Conservation (phyloP, 371 early-diverging fungal species). For the Mucor ambiguus region DNA sequence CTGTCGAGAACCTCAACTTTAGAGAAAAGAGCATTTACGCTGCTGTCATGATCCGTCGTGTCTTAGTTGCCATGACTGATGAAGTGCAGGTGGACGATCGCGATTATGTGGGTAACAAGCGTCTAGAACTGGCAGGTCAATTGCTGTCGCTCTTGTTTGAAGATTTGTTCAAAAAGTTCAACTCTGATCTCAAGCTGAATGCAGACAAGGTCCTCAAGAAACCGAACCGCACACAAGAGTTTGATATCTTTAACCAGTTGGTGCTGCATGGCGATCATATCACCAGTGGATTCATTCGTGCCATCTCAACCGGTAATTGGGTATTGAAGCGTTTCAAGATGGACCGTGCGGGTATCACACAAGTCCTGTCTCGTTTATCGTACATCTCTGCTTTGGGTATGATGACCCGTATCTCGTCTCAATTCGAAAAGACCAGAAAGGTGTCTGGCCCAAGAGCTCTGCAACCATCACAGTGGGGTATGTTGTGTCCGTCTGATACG, state of each 20-base stretch:
- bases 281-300: constrained; percentile 93
- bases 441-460: constrained; percentile 98
- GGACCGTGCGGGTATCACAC: constrained; percentile 99
- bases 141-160: constrained; percentile 98
- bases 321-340: constrained; percentile 99
- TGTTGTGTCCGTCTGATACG: constrained; percentile 99
- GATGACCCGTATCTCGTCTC: constrained; percentile 99
- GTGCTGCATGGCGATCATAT: constrained; percentile 89
- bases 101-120: constrained; percentile 99
- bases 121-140: constrained; percentile 99
- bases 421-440: constrained; percentile 99
- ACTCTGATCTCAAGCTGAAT: constrained; percentile 85
- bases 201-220: constrained; percentile 96
- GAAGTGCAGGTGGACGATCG: constrained; percentile 95
- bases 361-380: constrained; percentile 95
- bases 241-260: constrained; percentile 93
- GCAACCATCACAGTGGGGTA: constrained; percentile 99
- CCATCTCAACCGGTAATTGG: constrained; percentile 99
- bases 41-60: constrained; percentile 98
- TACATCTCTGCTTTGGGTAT: constrained; percentile 99
- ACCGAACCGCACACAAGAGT: constrained; percentile 91
- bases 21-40: constrained; percentile 95
- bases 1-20: constrained; percentile 89
- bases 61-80: constrained; percentile 85
- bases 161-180: constrained; percentile 99